Evolutionary conservation across 2,329 filamentous ascomycete species (phyloP), one percentile per base, ranked within the genome.

Genomic region (Cladosporium sp.): DNA sequence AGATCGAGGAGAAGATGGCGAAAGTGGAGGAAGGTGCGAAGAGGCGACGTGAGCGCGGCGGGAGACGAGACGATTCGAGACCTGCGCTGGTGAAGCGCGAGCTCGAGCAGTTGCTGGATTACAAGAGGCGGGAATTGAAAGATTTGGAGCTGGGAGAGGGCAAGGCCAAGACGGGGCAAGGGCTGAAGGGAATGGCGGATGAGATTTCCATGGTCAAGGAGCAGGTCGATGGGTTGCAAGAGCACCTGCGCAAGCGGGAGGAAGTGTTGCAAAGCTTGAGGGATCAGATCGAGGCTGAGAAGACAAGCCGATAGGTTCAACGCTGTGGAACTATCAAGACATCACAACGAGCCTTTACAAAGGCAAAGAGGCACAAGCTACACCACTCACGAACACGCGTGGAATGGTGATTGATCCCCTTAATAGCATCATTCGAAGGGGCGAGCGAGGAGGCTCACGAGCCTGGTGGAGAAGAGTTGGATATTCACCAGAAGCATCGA

Each of bases 31-130:
- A 90, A 73, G 86, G 86, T 67, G 84, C 87, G 66, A 84, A 84
- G 57, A 75, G 76, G 67, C 72, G 78, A 49, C 74, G 79, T 78
- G 84, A 78, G 73, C 66, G 75, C 2, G 74, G 74, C 18, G 76
- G 76, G 3, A 64, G 75, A 32, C 86, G 86, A 81, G 84, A 93
- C 55, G 88, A 92, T 70, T 90, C 87, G 28, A 96, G 93, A 80
- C 94, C 94, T 52, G 92, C 93, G 44, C 84, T 99, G 49, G 92
- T 98, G 65, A 98, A 97, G 85, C 86, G 93, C 69, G 95, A 99
- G 80, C 83, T 97, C 57, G 92, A 98, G 79, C 92, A 97, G 81
- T 80, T 99, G 78, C 83, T 99, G 52, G 95, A 99, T 75, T 98
- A 96, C 79, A 99, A 99, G 86, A 85, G 92, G 77, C 88, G 88